phyloP scores from a whole-genome alignment of 2,329 filamentous ascomycete species.

The Cladorrhinum sp. region DNA sequence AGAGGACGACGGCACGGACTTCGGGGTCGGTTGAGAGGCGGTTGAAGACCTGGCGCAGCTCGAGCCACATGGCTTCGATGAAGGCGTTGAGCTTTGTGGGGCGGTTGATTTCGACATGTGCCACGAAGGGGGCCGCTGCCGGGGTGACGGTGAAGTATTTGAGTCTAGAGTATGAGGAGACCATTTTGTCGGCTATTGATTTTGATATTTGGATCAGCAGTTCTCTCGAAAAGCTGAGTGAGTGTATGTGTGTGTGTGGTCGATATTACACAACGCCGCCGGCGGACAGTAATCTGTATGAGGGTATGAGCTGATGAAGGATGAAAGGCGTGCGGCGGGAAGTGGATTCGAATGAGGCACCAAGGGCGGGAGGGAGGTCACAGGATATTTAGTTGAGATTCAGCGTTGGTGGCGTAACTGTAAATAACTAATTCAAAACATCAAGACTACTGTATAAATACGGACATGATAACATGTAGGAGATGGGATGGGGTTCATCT shows the following conservation, averaged over 20 bases:
- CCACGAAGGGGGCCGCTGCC: conserved; percentile 69
- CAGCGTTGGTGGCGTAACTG: no score
- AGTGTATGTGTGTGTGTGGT: no score
- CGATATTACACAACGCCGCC: neutral
- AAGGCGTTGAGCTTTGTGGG: conserved; percentile 87
- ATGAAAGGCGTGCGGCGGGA: neutral
- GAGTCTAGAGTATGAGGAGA: conserved; percentile 47
- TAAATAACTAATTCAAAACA: neutral
- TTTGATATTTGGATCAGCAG: no score
- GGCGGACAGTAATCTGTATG: neutral
- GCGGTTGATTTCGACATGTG: conserved; percentile 90
- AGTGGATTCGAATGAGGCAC: neutral
- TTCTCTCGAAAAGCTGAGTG: no score
- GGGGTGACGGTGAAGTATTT: conserved; percentile 72
- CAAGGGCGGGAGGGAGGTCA: neutral
- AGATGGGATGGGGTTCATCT: neutral
- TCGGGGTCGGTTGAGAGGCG: conserved; percentile 68
- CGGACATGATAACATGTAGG: neutral
- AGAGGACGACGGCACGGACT: conserved; percentile 75
- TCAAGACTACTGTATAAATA: neutral
- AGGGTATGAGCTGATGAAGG: neutral
- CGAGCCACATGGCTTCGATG: conserved; percentile 79
- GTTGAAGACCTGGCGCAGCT: conserved; percentile 70
- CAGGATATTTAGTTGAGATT: no score
- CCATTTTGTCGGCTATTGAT: conserved; percentile 1